Evolutionary conservation across 2,329 filamentous ascomycete genomes (phyloP), one percentile per base, ranked within the genome.

Genomic region (Aspergillus costaricaensis): DNA sequence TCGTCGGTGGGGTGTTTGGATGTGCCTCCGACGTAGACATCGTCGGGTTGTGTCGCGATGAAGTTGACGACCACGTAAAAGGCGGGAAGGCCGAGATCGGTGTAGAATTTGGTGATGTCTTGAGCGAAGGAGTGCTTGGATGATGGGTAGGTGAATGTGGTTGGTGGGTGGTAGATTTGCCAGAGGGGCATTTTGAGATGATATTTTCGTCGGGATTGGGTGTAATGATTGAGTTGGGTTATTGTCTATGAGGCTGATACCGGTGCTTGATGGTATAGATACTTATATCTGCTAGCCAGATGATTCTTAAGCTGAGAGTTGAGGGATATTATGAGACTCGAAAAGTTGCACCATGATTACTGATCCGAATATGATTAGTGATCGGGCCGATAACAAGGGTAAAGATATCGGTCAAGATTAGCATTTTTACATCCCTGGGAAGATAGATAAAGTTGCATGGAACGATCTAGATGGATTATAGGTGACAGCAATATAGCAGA

Each of bases 21-120:
- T 1, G 36, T 17, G 8, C 47, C 58, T 1, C 52, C 58, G 8
- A 68, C 7, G 57, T 62, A 66, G n/a, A 65, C 50, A 7, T 65
- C 43, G 5, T 50, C 39, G 6, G 55, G 48, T 1, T 58, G 65
- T 36, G 10, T 63, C 54, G 4, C 3, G 10, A 68, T 48, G 65
- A 73, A 74, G 8, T 73, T 62, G 14, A 62, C 60, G 12, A 71
- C 65, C 49, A 72, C 70, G 57, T 74, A 74, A 63, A 74, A 74
- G 12, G 67, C 65, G 0, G 70, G 70, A 1, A 74, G 64, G 10
- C 70, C 68, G 19, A 59, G 3, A 0, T 56, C 36, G 17, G 62
- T 62, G 50, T 73, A 74, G 10, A 70, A 57, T 3, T 68, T 62
- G 2, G 72, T 74, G 36, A 72, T 67, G 49, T 66, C 66, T 48